Evolutionary conservation across 2,329 filamentous ascomycete genomes (phyloP).

Genomic region (Didymellaceae sp.): DNA sequence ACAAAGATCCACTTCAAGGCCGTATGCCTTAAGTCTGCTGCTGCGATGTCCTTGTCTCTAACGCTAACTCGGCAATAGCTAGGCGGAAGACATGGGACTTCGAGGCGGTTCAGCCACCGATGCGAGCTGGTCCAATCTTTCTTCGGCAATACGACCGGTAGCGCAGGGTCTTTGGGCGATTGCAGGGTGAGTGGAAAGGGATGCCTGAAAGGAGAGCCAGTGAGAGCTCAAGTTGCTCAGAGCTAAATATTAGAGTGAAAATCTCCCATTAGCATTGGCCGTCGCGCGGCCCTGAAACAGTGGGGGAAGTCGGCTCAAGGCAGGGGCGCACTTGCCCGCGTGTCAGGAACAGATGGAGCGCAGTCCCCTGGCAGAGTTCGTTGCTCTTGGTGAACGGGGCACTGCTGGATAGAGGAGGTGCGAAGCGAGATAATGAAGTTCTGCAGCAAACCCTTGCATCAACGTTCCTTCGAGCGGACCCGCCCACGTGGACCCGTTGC

Average conservation of each 20-base stretch:
- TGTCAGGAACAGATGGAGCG: conserved; percentile 8
- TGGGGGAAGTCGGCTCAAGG: conserved; percentile 4
- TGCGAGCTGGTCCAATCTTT: conserved; percentile 6
- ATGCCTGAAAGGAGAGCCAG: conserved; percentile 4
- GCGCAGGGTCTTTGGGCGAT: conserved; percentile 8
- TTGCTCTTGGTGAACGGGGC: conserved; percentile 2
- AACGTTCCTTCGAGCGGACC: neutral
- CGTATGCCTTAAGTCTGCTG: neutral
- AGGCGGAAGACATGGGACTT: neutral
- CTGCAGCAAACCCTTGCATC: conserved; percentile 4
- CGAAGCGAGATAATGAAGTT: conserved; percentile 9
- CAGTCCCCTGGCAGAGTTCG: conserved; percentile 1
- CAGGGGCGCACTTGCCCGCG: neutral
- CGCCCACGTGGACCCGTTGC: conserved; percentile 4
- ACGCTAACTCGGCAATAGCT: conserved; percentile 9
- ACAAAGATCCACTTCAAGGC: conserved; percentile 10
- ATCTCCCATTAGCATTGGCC: conserved; percentile 15
- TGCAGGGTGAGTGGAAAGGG: conserved; percentile 2
- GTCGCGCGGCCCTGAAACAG: conserved; percentile 3
- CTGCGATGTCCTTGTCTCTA: neutral
- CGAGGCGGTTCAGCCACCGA: neutral
- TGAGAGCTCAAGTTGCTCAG: neutral
- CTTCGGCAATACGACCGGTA: conserved; percentile 13
- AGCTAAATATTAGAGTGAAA: conserved; percentile 5
- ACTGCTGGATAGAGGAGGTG: conserved; percentile 13